phyloP scores from a whole-genome alignment of 2,329 filamentous ascomycete genomes.

The Tolypocladium endophyticum region DNA sequence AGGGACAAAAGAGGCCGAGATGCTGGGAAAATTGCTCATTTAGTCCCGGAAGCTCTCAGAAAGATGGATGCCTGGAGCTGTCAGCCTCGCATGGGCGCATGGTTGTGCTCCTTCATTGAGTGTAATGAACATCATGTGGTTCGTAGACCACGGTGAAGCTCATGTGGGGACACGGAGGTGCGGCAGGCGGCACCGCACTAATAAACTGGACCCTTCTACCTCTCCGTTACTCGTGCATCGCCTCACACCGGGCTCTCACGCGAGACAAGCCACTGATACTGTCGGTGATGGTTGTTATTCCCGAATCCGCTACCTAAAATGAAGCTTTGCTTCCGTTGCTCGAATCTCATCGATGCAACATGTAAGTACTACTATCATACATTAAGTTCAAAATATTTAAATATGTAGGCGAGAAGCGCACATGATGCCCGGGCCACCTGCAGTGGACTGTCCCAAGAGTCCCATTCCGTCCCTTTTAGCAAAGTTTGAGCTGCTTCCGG shows the following conservation, averaged over 20 bases:
- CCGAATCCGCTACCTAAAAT: neutral
- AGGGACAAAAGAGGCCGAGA: too few relatives aligned
- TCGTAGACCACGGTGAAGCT: neutral
- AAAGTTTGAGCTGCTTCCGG: neutral
- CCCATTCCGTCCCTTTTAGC: neutral
- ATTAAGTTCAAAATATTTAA: slow-evolving; percentile 14
- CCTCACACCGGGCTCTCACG: neutral
- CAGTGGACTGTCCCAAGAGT: neutral
- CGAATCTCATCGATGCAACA: slow-evolving; percentile 2
- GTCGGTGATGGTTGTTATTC: neutral
- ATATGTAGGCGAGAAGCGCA: neutral
- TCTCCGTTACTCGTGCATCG: too few relatives aligned
- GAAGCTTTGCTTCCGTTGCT: neutral
- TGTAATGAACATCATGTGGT: neutral
- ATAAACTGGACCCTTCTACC: too few relatives aligned
- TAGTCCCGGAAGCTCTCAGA: neutral
- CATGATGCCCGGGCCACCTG: neutral
- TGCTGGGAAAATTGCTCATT: neutral
- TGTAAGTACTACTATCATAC: slow-evolving; percentile 12
- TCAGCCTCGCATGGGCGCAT: neutral
- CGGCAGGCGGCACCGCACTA: neutral
- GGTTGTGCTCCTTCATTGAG: too few relatives aligned
- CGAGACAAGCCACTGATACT: neutral
- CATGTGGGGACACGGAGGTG: neutral
- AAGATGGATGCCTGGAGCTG: neutral